These are phyloP conservation scores for Buxus sempervirens DNA, from an alignment of 164 flowering plant species.

Conservation along the genomic window DNA sequence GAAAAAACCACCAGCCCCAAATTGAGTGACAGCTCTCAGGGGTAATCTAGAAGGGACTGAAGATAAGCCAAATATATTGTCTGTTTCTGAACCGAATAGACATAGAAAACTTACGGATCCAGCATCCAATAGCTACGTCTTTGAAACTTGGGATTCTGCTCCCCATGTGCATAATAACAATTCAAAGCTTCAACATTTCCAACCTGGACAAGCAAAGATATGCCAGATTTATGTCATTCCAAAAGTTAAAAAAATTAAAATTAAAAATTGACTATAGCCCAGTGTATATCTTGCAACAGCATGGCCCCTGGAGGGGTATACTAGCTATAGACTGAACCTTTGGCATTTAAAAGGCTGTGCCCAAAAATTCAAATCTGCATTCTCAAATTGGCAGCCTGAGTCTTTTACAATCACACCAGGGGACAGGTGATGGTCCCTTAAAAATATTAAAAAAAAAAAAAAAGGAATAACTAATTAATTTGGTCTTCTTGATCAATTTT, in stretches of 20 bases:
- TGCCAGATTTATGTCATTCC: constrained; percentile 6
- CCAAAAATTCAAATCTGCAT: too few species aligned
- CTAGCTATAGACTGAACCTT: too few species aligned
- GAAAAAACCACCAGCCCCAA: background rate
- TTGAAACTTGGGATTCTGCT: constrained; percentile 73
- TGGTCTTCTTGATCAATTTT: too few species aligned
- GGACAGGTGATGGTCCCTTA: too few species aligned
- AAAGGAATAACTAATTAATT: too few species aligned
- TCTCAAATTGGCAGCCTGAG: too few species aligned
- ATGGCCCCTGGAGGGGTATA: too few species aligned
- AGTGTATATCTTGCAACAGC: too few species aligned
- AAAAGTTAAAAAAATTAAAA: constrained; percentile 8
- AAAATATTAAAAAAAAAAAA: too few species aligned
- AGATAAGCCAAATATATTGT: background rate
- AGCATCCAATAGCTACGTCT: constrained; percentile 98
- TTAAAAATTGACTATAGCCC: too few species aligned
- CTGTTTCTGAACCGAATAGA: constrained; percentile 1
- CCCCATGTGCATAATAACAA: constrained; percentile 98
- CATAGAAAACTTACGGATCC: constrained; percentile 65
- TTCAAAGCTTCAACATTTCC: constrained; percentile 87
- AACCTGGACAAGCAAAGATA: constrained; percentile 51
- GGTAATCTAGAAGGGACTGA: background rate
- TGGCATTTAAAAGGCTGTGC: too few species aligned
- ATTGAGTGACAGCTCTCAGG: background rate
- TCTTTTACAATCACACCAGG: too few species aligned